These are phyloP conservation scores for Kodamaea neixiangensis DNA, from an alignment of 805 yeast genomes.

Conservation along the genomic window DNA sequence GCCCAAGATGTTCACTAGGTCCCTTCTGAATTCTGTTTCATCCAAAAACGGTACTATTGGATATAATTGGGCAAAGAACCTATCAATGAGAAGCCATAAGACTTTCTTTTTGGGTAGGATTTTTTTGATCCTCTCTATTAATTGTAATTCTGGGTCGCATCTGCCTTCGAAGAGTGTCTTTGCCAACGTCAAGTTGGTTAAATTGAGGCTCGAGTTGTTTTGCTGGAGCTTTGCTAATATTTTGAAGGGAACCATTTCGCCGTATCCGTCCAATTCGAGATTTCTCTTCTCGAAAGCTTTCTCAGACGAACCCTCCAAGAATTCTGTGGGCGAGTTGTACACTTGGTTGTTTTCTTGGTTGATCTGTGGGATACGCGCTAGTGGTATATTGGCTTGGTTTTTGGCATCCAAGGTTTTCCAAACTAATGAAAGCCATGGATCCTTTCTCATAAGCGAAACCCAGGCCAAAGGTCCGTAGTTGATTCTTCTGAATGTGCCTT, in stretches of 20 bases:
- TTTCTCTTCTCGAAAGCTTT: constrained; percentile 25
- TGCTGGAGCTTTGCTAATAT: constrained; percentile 9
- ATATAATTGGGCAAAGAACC: constrained; percentile 61
- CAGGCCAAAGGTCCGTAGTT: constrained; percentile 43
- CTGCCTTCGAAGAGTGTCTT: constrained; percentile 36
- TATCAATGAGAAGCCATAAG: constrained; percentile 56
- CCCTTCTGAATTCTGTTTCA: constrained; percentile 50
- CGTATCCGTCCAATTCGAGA: constrained; percentile 36
- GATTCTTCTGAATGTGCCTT: constrained; percentile 30
- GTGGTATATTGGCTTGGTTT: constrained; percentile 21
- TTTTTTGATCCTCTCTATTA: constrained; percentile 42
- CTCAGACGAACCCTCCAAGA: constrained; percentile 16
- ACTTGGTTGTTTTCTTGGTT: constrained; percentile 12
- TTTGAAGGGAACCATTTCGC: constrained; percentile 33
- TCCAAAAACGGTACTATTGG: constrained; percentile 69
- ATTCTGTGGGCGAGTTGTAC: constrained; percentile 1
- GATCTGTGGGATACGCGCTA: constrained; percentile 14
- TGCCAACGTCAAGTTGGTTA: constrained; percentile 27
- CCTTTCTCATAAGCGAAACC: constrained; percentile 38
- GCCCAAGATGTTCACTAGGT: constrained; percentile 49
- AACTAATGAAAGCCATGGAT: constrained; percentile 31
- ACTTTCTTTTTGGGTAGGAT: constrained; percentile 56
- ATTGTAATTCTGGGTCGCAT: constrained; percentile 32
- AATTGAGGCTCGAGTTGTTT: constrained; percentile 5
- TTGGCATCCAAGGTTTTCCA: constrained; percentile 31